Base-by-base conservation (phyloP, 352 stramenopile genomes). In the Pythium folliculosum region DNA sequence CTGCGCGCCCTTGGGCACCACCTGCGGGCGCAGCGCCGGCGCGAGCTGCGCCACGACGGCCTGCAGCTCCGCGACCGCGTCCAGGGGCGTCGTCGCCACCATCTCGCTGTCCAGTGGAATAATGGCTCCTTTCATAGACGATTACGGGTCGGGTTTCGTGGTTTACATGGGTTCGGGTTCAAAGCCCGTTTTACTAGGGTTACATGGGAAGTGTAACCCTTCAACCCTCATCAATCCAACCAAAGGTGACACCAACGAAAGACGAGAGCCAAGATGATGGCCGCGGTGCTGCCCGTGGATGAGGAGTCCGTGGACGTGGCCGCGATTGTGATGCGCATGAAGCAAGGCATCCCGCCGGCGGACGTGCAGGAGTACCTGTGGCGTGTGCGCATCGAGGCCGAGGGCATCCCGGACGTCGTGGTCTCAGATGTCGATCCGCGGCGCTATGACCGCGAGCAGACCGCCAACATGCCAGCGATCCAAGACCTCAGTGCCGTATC, bases 321-420 rank as follows among this genome's bases (percentile, higher is more conserved):
- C 50, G 77, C 82, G 17, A 89, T 93, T 63, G 71, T 73, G 21
- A 61, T 70, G 54, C 80, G 83, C 53, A 94, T 94, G 85, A 73
- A 81, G 45, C 72, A 81, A 44, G 82, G 77, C 8, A 10, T 89
- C 1, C 87, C 87, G 1, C 87, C 87, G 0, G 73, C 78, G 23
- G 78, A 94, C 60, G 87, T 91, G 5, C 84, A 95, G 63, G 87
- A 95, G 71, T 95, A 95, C 70, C 70, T 95, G 8, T 95, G 87
- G 87, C 80, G 87, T 25, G 87, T 95, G 54, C 81, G 87, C 16
- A 68, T 91, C 23, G 87, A 95, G 71, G 87, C 85, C 17, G 82
- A 92, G 56, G 77, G 71, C 30, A 89, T 95, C 59, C 85, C 87
- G 13, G 80, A 94, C 62, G 77, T 95, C 51, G 86, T 93, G 52